These are phyloP conservation scores for Nematodospora valgi DNA, from an alignment of 805 yeast genomes.

Conservation along the genomic window DNA sequence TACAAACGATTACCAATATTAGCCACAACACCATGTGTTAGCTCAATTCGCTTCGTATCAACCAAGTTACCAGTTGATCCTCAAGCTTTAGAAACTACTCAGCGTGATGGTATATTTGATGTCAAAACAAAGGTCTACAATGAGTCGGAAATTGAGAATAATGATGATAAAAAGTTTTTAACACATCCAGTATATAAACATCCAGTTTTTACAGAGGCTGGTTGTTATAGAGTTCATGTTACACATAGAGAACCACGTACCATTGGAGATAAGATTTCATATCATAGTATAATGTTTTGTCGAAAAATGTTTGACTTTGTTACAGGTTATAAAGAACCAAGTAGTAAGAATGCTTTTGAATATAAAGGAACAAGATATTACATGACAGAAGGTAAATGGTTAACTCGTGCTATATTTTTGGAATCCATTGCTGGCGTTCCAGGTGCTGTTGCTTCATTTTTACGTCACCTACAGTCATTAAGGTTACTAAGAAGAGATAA, in stretches of 20 bases:
- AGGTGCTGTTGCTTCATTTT: slow-evolving; percentile 71
- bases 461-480: slow-evolving; percentile 64
- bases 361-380: slow-evolving; percentile 40
- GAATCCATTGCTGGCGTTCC: slow-evolving; percentile 81
- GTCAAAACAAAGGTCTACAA: slow-evolving; percentile 25
- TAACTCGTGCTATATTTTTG: slow-evolving; percentile 57
- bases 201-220: slow-evolving; percentile 26
- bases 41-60: slow-evolving; percentile 7
- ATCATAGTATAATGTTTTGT: slow-evolving; percentile 39
- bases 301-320: slow-evolving; percentile 55
- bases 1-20: slow-evolving; percentile 2
- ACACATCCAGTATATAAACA: slow-evolving; percentile 41
- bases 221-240: slow-evolving; percentile 36
- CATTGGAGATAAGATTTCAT: slow-evolving; percentile 52
- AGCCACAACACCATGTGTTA: slow-evolving; percentile 1
- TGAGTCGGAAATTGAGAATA: slow-evolving; percentile 18
- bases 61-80: neutral
- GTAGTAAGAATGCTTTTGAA: slow-evolving; percentile 24
- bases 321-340: slow-evolving; percentile 65
- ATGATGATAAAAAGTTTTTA: slow-evolving; percentile 31
- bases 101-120: no score
- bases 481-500: slow-evolving; percentile 61
- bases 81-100: neutral
- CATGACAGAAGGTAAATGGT: slow-evolving; percentile 65
- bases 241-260: slow-evolving; percentile 52